Evolutionary conservation across 1,139 yeast species (phyloP).

Genomic region (Scheffersomyces insectosa): DNA sequence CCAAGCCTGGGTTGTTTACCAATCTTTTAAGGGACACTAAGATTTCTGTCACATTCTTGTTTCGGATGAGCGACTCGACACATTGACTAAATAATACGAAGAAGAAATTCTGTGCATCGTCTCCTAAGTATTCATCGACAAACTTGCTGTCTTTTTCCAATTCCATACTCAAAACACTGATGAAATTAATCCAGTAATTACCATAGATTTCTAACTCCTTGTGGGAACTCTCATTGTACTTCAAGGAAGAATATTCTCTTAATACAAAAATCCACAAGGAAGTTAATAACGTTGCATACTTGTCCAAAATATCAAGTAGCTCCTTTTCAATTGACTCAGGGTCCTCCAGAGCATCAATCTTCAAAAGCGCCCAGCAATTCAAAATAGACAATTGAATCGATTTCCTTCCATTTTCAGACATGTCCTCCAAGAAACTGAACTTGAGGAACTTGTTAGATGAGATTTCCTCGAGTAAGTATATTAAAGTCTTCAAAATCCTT

Average conservation of each 20-base stretch:
- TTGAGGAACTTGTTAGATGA: conserved; percentile 45
- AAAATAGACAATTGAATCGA: conserved; percentile 70
- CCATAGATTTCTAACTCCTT: conserved; percentile 60
- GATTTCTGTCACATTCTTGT: conserved; percentile 40
- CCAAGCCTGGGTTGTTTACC: conserved; percentile 57
- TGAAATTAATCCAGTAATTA: conserved; percentile 75
- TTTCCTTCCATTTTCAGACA: conserved; percentile 57
- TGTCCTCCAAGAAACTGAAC: conserved; percentile 44
- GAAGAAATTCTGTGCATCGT: conserved; percentile 72
- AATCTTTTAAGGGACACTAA: conserved; percentile 58
- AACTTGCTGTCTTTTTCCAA: conserved; percentile 51
- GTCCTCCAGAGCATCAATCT: conserved; percentile 44
- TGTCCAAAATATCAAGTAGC: conserved; percentile 47
- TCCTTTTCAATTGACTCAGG: conserved; percentile 34
- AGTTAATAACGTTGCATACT: conserved; percentile 59
- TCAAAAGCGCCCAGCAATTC: conserved; percentile 87
- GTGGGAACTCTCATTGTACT: conserved; percentile 51
- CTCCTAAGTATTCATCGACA: conserved; percentile 48
- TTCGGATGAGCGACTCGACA: conserved; percentile 65
- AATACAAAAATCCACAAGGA: conserved; percentile 81
- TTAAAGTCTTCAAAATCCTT: conserved; percentile 69
- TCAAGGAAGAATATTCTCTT: conserved; percentile 70
- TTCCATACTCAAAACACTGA: conserved; percentile 72
- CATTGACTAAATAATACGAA: conserved; percentile 85
- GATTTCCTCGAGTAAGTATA: conserved; percentile 65